These are phyloP conservation scores for Lindgomyces ingoldianus DNA, from an alignment of 495 filamentous ascomycete genomes.

Conservation along the genomic window DNA sequence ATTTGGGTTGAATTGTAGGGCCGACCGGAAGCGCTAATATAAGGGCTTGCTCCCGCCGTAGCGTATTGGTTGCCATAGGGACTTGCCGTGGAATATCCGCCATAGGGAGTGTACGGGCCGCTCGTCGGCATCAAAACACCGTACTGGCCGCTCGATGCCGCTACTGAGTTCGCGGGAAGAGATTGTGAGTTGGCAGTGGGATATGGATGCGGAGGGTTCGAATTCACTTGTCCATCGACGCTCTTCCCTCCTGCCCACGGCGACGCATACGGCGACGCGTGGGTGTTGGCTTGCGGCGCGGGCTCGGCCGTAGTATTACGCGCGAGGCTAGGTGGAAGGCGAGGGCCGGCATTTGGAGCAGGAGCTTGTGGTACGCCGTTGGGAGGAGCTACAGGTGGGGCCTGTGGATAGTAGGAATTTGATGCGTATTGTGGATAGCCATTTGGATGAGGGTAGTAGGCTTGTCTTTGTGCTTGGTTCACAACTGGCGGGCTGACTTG, in stretches of 20 bases:
- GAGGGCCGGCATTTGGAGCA: constrained; percentile 1
- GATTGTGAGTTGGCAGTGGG: constrained; percentile 14
- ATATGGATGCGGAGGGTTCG: constrained; percentile 17
- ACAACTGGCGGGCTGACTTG: constrained; percentile 37
- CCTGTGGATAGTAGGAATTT: constrained; percentile 15
- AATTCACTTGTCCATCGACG: not conserved
- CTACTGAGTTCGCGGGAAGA: constrained; percentile 9
- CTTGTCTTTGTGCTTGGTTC: constrained; percentile 17
- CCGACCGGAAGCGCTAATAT: not conserved
- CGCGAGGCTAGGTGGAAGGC: constrained; percentile 34
- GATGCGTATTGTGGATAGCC: constrained; percentile 13
- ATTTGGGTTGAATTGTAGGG: constrained; percentile 19
- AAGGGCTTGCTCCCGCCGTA: constrained; percentile 24
- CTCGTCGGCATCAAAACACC: constrained; percentile 29
- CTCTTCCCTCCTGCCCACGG: constrained; percentile 33
- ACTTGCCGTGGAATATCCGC: constrained; percentile 9
- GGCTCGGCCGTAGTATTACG: constrained; percentile 19
- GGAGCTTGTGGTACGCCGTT: constrained; percentile 16
- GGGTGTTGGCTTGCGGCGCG: not conserved
- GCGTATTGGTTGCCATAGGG: constrained; percentile 11
- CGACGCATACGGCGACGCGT: constrained; percentile 32
- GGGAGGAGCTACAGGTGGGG: constrained; percentile 13
- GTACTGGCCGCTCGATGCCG: constrained; percentile 22
- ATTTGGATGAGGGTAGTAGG: constrained; percentile 25
- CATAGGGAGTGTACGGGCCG: constrained; percentile 6